Percentiles rank a stretch among this genome's conserved stretches.
Evolutionary conservation across 1,284 basidiomycete genomes (phyloP).

Genomic region (Chalciporus sp.): DNA sequence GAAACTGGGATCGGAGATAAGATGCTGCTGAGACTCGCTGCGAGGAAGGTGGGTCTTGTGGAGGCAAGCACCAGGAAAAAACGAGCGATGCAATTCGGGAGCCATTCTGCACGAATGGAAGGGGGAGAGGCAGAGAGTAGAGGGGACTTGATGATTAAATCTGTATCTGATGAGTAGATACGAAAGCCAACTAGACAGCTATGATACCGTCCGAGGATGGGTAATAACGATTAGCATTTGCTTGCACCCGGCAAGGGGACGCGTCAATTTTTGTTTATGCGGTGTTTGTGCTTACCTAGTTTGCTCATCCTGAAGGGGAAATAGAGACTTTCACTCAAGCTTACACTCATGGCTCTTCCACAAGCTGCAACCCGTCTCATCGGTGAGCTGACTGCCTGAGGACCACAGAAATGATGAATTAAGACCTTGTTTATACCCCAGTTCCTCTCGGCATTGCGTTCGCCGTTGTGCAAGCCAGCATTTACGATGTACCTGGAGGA

Average conservation of each 20-base stretch:
- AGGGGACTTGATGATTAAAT: constrained; percentile 44
- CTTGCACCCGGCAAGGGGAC: not conserved
- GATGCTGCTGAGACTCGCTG: constrained; percentile 74
- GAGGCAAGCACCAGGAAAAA: constrained; percentile 79
- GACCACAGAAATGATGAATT: constrained; percentile 1
- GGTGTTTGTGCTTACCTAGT: constrained; percentile 20
- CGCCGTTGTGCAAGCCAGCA: constrained; percentile 70
- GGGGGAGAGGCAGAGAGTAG: constrained; percentile 51
- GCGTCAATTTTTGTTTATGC: constrained; percentile 24
- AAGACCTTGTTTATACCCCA: constrained; percentile 32
- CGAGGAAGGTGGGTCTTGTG: constrained; percentile 66
- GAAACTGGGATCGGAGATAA: constrained; percentile 85
- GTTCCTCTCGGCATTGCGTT: constrained; percentile 78
- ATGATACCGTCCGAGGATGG: too few relatives aligned
- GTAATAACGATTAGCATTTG: too few relatives aligned
- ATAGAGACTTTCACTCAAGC: not conserved
- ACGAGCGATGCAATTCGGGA: constrained; percentile 97
- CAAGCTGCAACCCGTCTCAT: constrained; percentile 50
- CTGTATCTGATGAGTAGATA: not conserved
- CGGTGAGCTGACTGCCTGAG: constrained; percentile 35
- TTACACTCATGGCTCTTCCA: constrained; percentile 46
- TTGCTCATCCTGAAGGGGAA: too few relatives aligned
- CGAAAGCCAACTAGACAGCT: not conserved
- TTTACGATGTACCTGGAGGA: constrained; percentile 94
- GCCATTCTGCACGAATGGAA: constrained; percentile 89